These are phyloP conservation scores for Phytophthora sojae DNA, from an alignment of 352 stramenopile species.

Conservation along the genomic window DNA sequence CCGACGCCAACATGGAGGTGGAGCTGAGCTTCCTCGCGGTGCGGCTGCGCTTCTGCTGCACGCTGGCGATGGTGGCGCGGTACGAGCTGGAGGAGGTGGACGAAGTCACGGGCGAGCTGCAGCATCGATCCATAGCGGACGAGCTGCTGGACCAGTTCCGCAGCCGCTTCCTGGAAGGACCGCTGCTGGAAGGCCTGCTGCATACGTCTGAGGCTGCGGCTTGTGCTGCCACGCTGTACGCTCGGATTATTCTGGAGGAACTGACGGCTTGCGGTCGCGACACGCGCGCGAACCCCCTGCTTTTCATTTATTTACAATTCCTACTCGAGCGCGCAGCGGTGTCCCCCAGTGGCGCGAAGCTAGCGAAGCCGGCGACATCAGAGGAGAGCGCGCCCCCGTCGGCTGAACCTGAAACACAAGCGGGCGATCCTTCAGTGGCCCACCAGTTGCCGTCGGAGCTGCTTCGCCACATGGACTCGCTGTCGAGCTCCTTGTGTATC, in stretches of 20 bases:
- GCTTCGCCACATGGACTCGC: slow-evolving; percentile 81
- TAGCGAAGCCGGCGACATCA: slow-evolving; percentile 15
- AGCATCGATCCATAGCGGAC: slow-evolving; percentile 71
- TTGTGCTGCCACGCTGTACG: slow-evolving; percentile 76
- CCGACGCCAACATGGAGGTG: slow-evolving; percentile 47
- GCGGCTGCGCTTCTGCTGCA: slow-evolving; percentile 86
- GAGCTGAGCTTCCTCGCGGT: slow-evolving; percentile 69
- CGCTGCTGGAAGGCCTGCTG: slow-evolving; percentile 71
- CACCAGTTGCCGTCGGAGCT: slow-evolving; percentile 72
- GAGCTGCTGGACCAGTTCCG: slow-evolving; percentile 81
- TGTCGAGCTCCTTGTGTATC: slow-evolving; percentile 83
- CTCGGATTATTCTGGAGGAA: slow-evolving; percentile 83
- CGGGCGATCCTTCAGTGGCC: slow-evolving; percentile 19
- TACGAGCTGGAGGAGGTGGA: slow-evolving; percentile 68
- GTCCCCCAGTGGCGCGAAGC: not conserved
- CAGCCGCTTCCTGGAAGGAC: slow-evolving; percentile 71
- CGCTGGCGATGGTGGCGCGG: slow-evolving; percentile 81
- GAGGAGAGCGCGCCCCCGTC: not conserved
- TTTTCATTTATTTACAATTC: slow-evolving; percentile 83
- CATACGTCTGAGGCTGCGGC: slow-evolving; percentile 74
- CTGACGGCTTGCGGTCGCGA: slow-evolving; percentile 74
- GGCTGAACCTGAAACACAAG: slow-evolving; percentile 20
- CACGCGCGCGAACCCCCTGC: slow-evolving; percentile 75
- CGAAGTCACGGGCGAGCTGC: slow-evolving; percentile 48
- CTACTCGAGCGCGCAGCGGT: slow-evolving; percentile 56